Evolutionary conservation across 176 grass and related monocot genomes (phyloP).

Genomic region (Calamus simplicifolius): DNA sequence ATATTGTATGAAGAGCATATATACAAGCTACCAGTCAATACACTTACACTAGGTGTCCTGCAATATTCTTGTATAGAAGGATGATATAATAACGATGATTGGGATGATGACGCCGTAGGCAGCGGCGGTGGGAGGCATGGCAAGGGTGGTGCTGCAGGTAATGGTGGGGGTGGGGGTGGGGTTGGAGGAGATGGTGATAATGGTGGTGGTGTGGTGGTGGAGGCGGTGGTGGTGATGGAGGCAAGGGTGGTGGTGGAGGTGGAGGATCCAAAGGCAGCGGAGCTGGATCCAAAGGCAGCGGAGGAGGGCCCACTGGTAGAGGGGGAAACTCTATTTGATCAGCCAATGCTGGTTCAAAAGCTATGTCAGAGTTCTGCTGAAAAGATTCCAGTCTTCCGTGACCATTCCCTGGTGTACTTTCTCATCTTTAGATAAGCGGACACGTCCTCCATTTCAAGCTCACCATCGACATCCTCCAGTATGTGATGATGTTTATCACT

Average conservation of each 20-base stretch:
- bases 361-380: constrained; percentile 4
- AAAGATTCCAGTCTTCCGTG: constrained; percentile 6
- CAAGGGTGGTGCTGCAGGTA: constrained; percentile 46
- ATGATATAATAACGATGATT: constrained; percentile 46
- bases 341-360: constrained; percentile 25
- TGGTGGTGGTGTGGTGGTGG: constrained; percentile 35
- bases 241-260: constrained; percentile 35
- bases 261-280: constrained; percentile 12
- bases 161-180: constrained; percentile 54
- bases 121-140: constrained; percentile 29
- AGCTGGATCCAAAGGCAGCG: constrained; percentile 53
- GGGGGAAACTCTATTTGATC: constrained; percentile 40
- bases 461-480: constrained; percentile 28
- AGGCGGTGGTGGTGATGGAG: constrained; percentile 67
- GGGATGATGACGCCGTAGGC: constrained; percentile 25
- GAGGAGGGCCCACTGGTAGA: constrained; percentile 50
- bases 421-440: no score
- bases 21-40: constrained; percentile 15
- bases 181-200: constrained; percentile 31
- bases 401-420: constrained; percentile 21
- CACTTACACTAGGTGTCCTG: constrained; percentile 49
- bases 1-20: neutral
- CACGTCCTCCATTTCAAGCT: constrained; percentile 49
- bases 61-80: constrained; percentile 51
- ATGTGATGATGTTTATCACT: constrained; percentile 18